phyloP scores from a whole-genome alignment of 257 asterid species.

The Capsicum pubescens region DNA sequence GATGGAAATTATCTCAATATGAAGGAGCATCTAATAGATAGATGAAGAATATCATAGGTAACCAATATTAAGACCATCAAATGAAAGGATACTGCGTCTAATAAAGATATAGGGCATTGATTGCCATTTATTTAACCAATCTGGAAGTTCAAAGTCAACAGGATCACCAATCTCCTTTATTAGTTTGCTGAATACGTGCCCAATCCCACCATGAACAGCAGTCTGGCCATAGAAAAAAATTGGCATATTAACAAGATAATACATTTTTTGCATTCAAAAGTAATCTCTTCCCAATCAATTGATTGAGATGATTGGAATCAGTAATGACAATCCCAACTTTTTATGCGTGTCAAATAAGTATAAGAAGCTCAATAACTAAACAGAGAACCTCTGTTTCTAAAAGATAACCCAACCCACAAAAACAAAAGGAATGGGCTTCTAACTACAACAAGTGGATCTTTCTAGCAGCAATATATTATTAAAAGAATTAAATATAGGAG shows the following conservation, averaged over 20 bases:
- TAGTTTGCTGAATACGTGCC: slow-evolving; percentile 67
- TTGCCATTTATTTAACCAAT: slow-evolving; percentile 67
- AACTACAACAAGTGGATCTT: background rate
- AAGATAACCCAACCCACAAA: slow-evolving; percentile 4
- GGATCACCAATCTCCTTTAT: slow-evolving; percentile 71
- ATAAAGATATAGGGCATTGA: slow-evolving; percentile 66
- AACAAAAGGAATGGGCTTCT: slow-evolving; percentile 5
- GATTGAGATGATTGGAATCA: slow-evolving; percentile 23
- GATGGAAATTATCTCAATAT: slow-evolving; percentile 17
- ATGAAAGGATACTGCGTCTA: slow-evolving; percentile 87
- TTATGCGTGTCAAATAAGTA: background rate
- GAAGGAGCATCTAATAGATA: background rate
- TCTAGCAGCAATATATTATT: background rate
- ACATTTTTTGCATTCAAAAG: slow-evolving; percentile 15
- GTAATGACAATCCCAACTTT: background rate
- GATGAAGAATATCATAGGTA: background rate
- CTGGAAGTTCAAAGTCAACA: slow-evolving; percentile 91
- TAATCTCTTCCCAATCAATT: background rate
- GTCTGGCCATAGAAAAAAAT: slow-evolving; percentile 39
- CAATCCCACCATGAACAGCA: slow-evolving; percentile 55
- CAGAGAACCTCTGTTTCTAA: background rate
- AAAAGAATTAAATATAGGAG: background rate
- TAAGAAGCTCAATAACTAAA: background rate
- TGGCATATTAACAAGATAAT: background rate
- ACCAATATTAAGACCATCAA: slow-evolving; percentile 16